These are phyloP conservation scores for Kwoniella heveanensis DNA, from an alignment of 768 basidiomycete species.

Conservation along the genomic window DNA sequence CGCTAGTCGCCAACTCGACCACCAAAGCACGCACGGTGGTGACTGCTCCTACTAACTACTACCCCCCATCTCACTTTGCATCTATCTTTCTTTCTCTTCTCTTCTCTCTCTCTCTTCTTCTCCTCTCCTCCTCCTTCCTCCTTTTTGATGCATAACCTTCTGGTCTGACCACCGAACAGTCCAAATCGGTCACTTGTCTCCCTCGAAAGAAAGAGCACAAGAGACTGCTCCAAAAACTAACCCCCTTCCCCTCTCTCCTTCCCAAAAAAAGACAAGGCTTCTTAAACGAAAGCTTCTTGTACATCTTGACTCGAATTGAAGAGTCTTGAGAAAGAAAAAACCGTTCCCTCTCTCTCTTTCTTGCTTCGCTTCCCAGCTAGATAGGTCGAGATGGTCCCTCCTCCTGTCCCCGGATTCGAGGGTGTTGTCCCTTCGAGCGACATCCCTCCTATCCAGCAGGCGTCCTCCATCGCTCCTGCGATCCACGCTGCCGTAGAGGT, in stretches of 20 bases:
- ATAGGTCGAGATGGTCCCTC: conserved; percentile 17
- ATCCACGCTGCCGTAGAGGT: conserved; percentile 36
- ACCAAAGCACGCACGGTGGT: neutral
- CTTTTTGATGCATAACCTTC: conserved; percentile 23
- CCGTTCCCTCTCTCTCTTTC: conserved; percentile 15
- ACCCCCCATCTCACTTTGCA: conserved; percentile 14
- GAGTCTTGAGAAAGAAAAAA: conserved; percentile 6
- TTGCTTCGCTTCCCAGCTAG: conserved; percentile 4
- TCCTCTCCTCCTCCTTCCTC: conserved; percentile 22
- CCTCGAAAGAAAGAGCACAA: conserved; percentile 16
- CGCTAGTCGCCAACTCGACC: neutral
- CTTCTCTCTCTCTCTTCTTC: conserved; percentile 23
- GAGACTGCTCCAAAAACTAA: conserved; percentile 7
- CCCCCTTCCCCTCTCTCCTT: neutral
- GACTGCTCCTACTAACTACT: neutral
- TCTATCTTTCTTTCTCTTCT: conserved; percentile 18
- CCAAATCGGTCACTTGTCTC: conserved; percentile 15
- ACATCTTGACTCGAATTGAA: neutral
- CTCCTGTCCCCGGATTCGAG: conserved; percentile 35
- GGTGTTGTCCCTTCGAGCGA: conserved; percentile 42
- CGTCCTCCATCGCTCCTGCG: conserved; percentile 32
- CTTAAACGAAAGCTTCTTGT: conserved; percentile 5
- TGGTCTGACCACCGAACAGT: conserved; percentile 17
- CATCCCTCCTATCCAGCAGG: conserved; percentile 30
- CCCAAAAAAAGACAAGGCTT: conserved; percentile 2